phyloP scores from a whole-genome alignment of 2,329 filamentous ascomycete genomes.

The Pseudopyrenochaeta lycopersici region DNA sequence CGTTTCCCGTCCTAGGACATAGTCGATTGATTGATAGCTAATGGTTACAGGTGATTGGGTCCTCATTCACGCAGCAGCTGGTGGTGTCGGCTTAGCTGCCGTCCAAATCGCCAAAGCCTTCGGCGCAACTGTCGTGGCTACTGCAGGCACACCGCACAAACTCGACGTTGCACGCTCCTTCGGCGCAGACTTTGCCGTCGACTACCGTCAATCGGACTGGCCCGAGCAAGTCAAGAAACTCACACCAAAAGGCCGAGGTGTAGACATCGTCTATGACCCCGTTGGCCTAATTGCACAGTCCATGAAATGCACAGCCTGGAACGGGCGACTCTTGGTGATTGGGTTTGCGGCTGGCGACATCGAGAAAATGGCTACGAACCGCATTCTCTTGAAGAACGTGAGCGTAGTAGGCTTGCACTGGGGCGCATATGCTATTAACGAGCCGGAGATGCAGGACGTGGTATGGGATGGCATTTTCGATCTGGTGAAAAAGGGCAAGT shows the following conservation, averaged over 20 bases:
- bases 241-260: conserved; percentile 75
- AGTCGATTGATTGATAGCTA: no score
- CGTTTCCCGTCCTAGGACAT: no score
- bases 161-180: conserved; percentile 79
- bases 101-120: conserved; percentile 94
- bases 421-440: conserved; percentile 81
- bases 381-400: conserved; percentile 93
- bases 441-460: conserved; percentile 72
- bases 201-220: conserved; percentile 74
- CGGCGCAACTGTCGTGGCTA: conserved; percentile 92
- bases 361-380: conserved; percentile 92
- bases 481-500: conserved; percentile 79
- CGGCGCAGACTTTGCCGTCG: conserved; percentile 83
- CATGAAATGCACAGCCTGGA: conserved; percentile 94
- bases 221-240: conserved; percentile 77
- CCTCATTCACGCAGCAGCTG: conserved; percentile 89
- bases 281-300: conserved; percentile 88
- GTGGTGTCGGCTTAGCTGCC: conserved; percentile 88
- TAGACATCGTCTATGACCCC: conserved; percentile 95
- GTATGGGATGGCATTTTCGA: conserved; percentile 87
- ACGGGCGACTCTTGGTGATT: conserved; percentile 85
- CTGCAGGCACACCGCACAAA: conserved; percentile 82
- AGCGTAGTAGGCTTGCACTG: conserved; percentile 89
- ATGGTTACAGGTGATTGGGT: conserved; percentile 74
- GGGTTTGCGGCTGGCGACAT: conserved; percentile 88